Evolutionary conservation across 108 stramenopile species (phyloP).

Genomic region (Nitzschia sp.): DNA sequence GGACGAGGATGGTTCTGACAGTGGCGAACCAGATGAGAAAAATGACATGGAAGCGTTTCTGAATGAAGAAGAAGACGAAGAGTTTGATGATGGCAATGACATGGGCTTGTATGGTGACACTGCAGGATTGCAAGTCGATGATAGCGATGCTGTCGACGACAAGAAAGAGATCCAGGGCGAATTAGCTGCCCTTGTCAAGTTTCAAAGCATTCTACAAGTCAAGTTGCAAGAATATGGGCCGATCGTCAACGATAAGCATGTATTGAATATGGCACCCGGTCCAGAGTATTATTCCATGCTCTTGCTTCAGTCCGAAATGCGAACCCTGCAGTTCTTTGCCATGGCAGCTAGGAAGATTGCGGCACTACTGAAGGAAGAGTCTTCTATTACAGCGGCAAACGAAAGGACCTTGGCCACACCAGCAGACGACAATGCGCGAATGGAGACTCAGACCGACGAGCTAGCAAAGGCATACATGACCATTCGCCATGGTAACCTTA

Average conservation of each 20-base stretch:
- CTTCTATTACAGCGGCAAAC: not conserved
- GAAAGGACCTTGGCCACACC: not conserved
- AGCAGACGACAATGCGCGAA: conserved; percentile 22
- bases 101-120: conserved; percentile 9
- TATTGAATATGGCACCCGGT: not conserved
- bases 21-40: not conserved
- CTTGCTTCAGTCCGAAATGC: conserved; percentile 46
- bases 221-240: conserved; percentile 10
- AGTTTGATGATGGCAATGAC: conserved; percentile 16
- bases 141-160: conserved; percentile 15
- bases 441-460: conserved; percentile 33
- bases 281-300: conserved; percentile 34
- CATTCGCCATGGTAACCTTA: conserved; percentile 31
- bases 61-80: conserved; percentile 29
- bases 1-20: not conserved
- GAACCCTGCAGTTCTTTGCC: conserved; percentile 46
- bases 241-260: not conserved
- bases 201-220: not conserved
- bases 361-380: conserved; percentile 6
- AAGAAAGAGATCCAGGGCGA: conserved; percentile 5
- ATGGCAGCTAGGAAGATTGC: conserved; percentile 8
- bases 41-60: conserved; percentile 44
- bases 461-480: conserved; percentile 31
- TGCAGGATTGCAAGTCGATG: conserved; percentile 12
- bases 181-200: conserved; percentile 19